Evolutionary conservation across 139 green algal genomes (phyloP).

Genomic region (Picochlorum sp.): DNA sequence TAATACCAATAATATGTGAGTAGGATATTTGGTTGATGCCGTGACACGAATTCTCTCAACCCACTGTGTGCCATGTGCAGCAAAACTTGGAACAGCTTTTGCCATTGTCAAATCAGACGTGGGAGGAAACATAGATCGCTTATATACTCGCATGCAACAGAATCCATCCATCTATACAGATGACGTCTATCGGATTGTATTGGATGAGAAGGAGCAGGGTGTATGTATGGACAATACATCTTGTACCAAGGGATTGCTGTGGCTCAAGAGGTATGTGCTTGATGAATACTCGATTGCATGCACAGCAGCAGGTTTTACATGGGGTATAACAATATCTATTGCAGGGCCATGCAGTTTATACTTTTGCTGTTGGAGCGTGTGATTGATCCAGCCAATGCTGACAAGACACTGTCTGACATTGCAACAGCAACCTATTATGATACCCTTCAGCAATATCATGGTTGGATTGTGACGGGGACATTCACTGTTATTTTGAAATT

Average conservation of each 20-base stretch:
- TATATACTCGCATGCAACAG: constrained; percentile 28
- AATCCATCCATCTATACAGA: constrained; percentile 32
- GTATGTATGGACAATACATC: constrained; percentile 28
- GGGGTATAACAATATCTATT: too few relatives aligned
- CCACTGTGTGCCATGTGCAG: constrained; percentile 21
- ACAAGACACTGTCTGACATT: constrained; percentile 20
- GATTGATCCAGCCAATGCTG: constrained; percentile 19
- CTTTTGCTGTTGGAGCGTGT: constrained; percentile 42
- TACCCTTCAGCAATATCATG: constrained; percentile 63
- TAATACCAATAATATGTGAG: constrained; percentile 53
- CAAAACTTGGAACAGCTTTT: constrained; percentile 60
- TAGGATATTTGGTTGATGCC: background rate
- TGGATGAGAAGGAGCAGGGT: constrained; percentile 46
- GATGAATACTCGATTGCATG: too few relatives aligned
- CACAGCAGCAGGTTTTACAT: too few relatives aligned
- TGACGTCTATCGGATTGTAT: constrained; percentile 50
- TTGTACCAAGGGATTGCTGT: constrained; percentile 66
- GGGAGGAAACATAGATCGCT: constrained; percentile 57
- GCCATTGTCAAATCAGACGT: constrained; percentile 55
- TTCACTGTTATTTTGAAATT: constrained; percentile 54
- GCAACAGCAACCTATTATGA: constrained; percentile 48
- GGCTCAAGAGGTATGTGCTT: constrained; percentile 42
- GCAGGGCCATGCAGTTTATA: constrained; percentile 68
- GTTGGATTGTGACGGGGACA: constrained; percentile 59
- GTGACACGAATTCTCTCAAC: background rate